These are phyloP conservation scores for Nakaseomyces kungkrabaensis DNA, from an alignment of 1,139 yeast species.

Conservation along the genomic window DNA sequence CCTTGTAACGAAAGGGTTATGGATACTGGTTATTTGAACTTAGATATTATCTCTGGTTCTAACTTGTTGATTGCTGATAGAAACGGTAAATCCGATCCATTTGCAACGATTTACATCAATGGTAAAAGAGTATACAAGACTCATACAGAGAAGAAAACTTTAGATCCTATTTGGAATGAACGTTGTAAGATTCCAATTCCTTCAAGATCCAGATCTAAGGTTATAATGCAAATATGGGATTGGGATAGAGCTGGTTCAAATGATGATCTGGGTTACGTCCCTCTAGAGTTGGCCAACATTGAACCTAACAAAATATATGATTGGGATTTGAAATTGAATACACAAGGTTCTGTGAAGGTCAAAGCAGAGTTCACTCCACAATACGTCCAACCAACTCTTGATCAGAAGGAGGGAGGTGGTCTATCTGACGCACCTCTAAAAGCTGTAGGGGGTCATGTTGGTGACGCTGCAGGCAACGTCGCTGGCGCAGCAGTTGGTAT, in stretches of 20 bases:
- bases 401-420: constrained; percentile 32
- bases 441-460: constrained; percentile 38
- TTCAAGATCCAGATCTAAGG: constrained; percentile 48
- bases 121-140: constrained; percentile 48
- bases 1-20: constrained; percentile 50
- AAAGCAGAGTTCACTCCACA: constrained; percentile 53
- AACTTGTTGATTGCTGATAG: constrained; percentile 49
- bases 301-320: constrained; percentile 38
- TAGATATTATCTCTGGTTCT: constrained; percentile 48
- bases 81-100: constrained; percentile 72
- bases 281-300: constrained; percentile 41
- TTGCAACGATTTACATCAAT: constrained; percentile 42
- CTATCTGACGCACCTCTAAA: constrained; percentile 42
- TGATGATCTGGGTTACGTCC: constrained; percentile 46
- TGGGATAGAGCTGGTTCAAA: constrained; percentile 72
- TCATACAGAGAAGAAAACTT: constrained; percentile 51
- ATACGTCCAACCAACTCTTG: constrained; percentile 52
- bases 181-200: constrained; percentile 45
- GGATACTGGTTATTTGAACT: constrained; percentile 54
- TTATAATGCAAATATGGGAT: constrained; percentile 48
- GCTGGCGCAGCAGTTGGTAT: constrained; percentile 32
- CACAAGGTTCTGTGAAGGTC: constrained; percentile 51
- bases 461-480: constrained; percentile 26
- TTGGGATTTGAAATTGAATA: constrained; percentile 42
- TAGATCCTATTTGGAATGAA: constrained; percentile 66